A percentile compares a stretch with the other conserved stretches of the same genome.
Evolutionary conservation across 106 monocot species (phyloP).

Genomic region (Dendrobium catenatum): DNA sequence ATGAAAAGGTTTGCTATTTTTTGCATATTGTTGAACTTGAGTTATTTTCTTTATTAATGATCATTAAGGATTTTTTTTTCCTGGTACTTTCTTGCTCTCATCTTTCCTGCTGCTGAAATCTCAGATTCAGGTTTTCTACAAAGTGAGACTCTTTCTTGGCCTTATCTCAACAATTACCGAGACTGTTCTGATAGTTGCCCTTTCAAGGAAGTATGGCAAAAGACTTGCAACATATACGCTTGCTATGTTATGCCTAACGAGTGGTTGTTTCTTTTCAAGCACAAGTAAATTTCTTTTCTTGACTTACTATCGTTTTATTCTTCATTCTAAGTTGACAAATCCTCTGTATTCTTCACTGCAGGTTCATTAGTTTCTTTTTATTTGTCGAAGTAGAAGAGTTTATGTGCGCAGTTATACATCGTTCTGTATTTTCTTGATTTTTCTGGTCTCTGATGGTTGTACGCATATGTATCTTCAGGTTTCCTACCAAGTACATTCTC

Average conservation of each 20-base stretch:
- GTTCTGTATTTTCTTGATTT: neutral
- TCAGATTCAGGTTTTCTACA: conserved; percentile 81
- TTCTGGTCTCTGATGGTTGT: neutral
- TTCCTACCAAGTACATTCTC: conserved; percentile 97
- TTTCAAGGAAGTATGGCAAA: conserved; percentile 90
- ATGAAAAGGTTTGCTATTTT: conserved; percentile 61
- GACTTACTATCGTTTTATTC: neutral
- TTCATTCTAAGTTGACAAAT: neutral
- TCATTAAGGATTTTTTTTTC: conserved; percentile 3
- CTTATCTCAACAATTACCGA: conserved; percentile 84
- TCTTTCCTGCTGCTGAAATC: conserved; percentile 9
- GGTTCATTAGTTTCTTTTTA: neutral
- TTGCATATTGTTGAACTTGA: neutral
- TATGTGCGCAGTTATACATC: neutral
- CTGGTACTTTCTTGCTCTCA: neutral
- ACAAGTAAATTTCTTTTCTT: conserved; percentile 63
- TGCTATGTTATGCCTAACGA: conserved; percentile 91
- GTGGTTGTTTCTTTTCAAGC: conserved; percentile 99
- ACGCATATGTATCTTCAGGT: conserved; percentile 37
- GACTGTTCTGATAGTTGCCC: conserved; percentile 66
- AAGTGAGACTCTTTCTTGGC: conserved; percentile 87
- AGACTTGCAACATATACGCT: conserved; percentile 78
- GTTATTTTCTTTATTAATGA: neutral
- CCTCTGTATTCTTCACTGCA: neutral
- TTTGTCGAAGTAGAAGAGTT: neutral